phyloP scores from a whole-genome alignment of 495 filamentous ascomycete species.

The Neurospora discreta region DNA sequence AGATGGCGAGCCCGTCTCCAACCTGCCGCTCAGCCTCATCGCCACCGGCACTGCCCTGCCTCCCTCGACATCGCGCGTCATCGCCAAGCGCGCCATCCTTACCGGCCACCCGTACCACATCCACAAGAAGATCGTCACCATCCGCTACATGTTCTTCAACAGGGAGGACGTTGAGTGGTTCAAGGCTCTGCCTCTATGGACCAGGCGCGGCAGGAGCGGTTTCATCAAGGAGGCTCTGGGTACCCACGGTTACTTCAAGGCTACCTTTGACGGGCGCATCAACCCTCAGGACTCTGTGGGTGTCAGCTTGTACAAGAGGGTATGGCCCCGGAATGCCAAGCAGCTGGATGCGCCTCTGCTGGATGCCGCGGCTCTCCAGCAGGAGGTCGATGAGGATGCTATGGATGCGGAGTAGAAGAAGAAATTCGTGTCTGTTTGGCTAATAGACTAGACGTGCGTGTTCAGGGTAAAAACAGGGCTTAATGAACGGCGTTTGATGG shows the following conservation, averaged over 20 bases:
- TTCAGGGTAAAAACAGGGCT: not conserved
- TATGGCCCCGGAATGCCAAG: slow-evolving; percentile 66
- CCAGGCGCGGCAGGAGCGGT: slow-evolving; percentile 73
- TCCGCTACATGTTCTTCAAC: slow-evolving; percentile 99
- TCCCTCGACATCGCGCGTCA: slow-evolving; percentile 65
- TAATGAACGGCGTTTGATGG: not conserved
- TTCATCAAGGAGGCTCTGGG: slow-evolving; percentile 89
- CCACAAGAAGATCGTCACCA: slow-evolving; percentile 89
- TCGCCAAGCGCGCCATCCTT: slow-evolving; percentile 88
- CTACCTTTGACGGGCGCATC: slow-evolving; percentile 88
- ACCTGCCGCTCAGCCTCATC: slow-evolving; percentile 50
- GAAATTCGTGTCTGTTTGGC: not conserved
- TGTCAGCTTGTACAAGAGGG: slow-evolving; percentile 85
- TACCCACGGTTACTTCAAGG: slow-evolving; percentile 99
- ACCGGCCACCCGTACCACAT: slow-evolving; percentile 98
- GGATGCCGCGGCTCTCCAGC: slow-evolving; percentile 9
- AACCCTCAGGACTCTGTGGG: slow-evolving; percentile 90
- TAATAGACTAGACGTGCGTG: not conserved
- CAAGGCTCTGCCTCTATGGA: slow-evolving; percentile 92
- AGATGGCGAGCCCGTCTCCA: slow-evolving; percentile 16
- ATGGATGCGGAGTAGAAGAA: slow-evolving; percentile 28
- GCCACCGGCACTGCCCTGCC: slow-evolving; percentile 78
- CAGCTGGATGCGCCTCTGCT: slow-evolving; percentile 34
- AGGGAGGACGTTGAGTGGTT: slow-evolving; percentile 90
- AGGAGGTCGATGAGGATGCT: slow-evolving; percentile 13